These are phyloP conservation scores for Pleurotus cornucopiae DNA, from an alignment of 768 basidiomycete genomes.

Conservation along the genomic window DNA sequence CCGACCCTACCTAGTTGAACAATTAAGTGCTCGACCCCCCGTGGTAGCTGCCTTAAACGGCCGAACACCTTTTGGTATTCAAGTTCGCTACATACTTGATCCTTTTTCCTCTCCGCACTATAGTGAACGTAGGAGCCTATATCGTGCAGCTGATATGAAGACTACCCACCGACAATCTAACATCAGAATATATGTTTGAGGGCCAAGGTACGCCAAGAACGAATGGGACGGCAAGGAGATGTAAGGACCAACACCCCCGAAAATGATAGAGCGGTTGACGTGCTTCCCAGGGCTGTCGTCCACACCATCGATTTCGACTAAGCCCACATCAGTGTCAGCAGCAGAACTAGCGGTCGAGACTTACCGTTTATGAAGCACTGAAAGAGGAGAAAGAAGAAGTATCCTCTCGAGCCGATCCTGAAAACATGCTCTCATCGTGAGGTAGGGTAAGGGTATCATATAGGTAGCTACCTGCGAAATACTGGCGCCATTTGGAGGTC, in stretches of 20 bases:
- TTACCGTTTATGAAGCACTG: slow-evolving; percentile 85
- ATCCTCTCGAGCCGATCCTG: slow-evolving; percentile 80
- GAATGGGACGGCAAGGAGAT: slow-evolving; percentile 82
- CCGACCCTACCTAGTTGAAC: slow-evolving; percentile 62
- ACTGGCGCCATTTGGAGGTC: slow-evolving; percentile 70
- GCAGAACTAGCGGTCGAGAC: slow-evolving; percentile 14
- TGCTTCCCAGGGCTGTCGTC: slow-evolving; percentile 59
- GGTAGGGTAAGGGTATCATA: background rate
- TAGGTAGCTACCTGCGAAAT: slow-evolving; percentile 53
- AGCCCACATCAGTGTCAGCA: background rate
- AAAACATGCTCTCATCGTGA: slow-evolving; percentile 1
- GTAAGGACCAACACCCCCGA: slow-evolving; percentile 75
- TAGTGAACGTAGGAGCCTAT: background rate
- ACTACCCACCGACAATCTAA: slow-evolving; percentile 73
- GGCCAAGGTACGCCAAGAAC: slow-evolving; percentile 75
- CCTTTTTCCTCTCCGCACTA: slow-evolving; percentile 69
- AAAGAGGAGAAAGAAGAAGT: slow-evolving; percentile 92
- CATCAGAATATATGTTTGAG: slow-evolving; percentile 67
- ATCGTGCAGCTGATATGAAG: slow-evolving; percentile 9
- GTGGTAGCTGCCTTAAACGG: slow-evolving; percentile 56
- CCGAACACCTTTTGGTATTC: slow-evolving; percentile 76
- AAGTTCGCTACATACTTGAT: slow-evolving; percentile 69
- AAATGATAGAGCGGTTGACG: slow-evolving; percentile 64
- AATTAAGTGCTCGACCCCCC: slow-evolving; percentile 73
- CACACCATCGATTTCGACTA: slow-evolving; percentile 73